Conservation (phyloP, 805 yeast species). For the Torulaspora microellipsoides region DNA sequence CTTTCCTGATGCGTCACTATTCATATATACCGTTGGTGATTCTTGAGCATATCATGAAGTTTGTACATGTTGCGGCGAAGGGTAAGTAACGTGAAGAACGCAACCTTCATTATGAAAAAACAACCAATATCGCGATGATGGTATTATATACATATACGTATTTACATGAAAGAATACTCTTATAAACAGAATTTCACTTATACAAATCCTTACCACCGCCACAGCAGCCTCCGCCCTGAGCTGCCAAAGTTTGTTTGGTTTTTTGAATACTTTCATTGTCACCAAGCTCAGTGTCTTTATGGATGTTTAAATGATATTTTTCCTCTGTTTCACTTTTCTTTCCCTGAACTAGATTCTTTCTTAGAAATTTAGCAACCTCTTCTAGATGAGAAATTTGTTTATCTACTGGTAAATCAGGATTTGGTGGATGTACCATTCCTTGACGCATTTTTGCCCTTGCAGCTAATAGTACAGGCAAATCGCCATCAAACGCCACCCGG, state of each 20-base stretch:
- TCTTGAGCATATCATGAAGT: too few relatives aligned
- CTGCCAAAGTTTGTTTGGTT: constrained; percentile 42
- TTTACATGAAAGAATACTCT: background rate
- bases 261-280: constrained; percentile 77
- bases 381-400: constrained; percentile 54
- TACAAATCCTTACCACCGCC: constrained; percentile 38
- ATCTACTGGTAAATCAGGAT: constrained; percentile 44
- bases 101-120: too few relatives aligned
- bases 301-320: constrained; percentile 55
- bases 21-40: background rate
- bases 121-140: too few relatives aligned
- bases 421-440: constrained; percentile 44
- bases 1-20: constrained; percentile 12
- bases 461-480: constrained; percentile 44
- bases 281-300: constrained; percentile 79
- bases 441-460: constrained; percentile 57
- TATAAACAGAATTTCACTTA: constrained; percentile 1
- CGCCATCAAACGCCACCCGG: constrained; percentile 49
- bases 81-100: too few relatives aligned
- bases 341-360: constrained; percentile 85
- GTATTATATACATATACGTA: background rate
- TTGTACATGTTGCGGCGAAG: too few relatives aligned
- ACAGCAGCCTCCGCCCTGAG: constrained; percentile 55
- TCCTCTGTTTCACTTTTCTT: constrained; percentile 34
- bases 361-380: constrained; percentile 66